Evolutionary conservation across 2,329 filamentous ascomycete genomes (phyloP), one percentile per base, ranked within the genome.

Genomic region (Hyphodiscus sp.): DNA sequence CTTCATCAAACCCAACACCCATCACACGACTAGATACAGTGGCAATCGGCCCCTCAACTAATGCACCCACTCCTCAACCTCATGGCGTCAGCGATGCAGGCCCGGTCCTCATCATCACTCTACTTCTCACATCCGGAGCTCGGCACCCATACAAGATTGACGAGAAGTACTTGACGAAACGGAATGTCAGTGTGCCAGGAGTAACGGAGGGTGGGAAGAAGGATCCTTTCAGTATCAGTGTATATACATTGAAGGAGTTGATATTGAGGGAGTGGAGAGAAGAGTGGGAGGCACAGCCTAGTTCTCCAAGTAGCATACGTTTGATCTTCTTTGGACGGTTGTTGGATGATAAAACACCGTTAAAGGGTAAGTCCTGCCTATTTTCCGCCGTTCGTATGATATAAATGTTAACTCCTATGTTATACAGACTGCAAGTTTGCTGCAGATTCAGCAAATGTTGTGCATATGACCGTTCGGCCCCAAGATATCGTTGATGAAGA

Each of bases 381-480:
- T 20, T 43, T 29, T 20, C 16, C 4, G 20, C 26, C 15, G 33
- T 4, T 30, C 18, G 6, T 10, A 23, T 5, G 2, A 41, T 50
- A n/a, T n/a, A n/a, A n/a, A n/a, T 41, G 26, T 19, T 54, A 18
- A 54, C 45, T 43, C 13, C 1, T 20, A 29, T 11, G 20, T 2
- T 47, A 15, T 45, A 51, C 64, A 95, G 90, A 91, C 61, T 91
- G 89, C 65, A 86, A 83, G 57, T 90, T 95, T 66, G 87, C 82
- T 65, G 76, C 77, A 29, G 85, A 90, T 58, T 75, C 78, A 11
- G 82, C 88, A 8, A 95, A 95, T 61, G 88, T 95, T 26, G 84
- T 96, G n/a, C 91, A 96, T 70, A 95, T 96, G 90, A 92, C 88
- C 6, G 84, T 96, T 63, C 87, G 89, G 63, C 91, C 91, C 2